Conservation (phyloP, 129 eudicot genomes). For the Ambrosia trifida region DNA sequence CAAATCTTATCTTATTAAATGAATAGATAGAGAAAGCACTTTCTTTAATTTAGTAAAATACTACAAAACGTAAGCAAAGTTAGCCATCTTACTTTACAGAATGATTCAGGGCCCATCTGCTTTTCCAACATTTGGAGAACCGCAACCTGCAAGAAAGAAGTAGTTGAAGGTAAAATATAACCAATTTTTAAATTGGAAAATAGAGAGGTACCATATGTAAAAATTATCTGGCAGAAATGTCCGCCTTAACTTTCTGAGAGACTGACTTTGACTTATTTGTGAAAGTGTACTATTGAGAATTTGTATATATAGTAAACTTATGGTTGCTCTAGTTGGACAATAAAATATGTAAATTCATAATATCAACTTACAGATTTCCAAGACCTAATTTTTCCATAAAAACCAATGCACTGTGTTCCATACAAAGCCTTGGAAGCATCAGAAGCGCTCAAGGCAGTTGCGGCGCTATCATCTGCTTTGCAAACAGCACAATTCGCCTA, state of each 20-base stretch:
- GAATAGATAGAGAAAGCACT: neutral
- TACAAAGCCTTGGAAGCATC: slow-evolving; percentile 79
- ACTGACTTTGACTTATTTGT: slow-evolving; percentile 3
- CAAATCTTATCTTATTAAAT: neutral
- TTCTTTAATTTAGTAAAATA: neutral
- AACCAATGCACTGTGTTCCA: slow-evolving; percentile 89
- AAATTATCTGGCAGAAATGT: neutral
- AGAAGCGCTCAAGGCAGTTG: slow-evolving; percentile 75
- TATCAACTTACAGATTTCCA: slow-evolving; percentile 91
- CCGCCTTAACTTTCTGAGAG: neutral
- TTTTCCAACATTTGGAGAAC: slow-evolving; percentile 97
- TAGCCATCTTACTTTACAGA: slow-evolving; percentile 66
- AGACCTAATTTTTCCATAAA: slow-evolving; percentile 85
- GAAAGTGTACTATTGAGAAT: slow-evolving; percentile 1
- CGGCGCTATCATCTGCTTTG: slow-evolving; percentile 94
- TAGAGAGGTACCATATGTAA: neutral
- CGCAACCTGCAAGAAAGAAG: slow-evolving; percentile 59
- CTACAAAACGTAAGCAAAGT: slow-evolving; percentile 17
- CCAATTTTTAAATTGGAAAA: slow-evolving; percentile 4
- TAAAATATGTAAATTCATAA: slow-evolving; percentile 5
- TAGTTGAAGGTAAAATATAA: slow-evolving; percentile 1
- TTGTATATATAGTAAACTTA: neutral
- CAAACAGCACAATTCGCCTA: slow-evolving; percentile 97
- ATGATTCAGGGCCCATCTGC: slow-evolving; percentile 97
- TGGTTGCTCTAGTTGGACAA: neutral